Evolutionary conservation across 768 basidiomycete genomes (phyloP), one percentile per base, ranked within the genome.

Genomic region (Mycena floridula): DNA sequence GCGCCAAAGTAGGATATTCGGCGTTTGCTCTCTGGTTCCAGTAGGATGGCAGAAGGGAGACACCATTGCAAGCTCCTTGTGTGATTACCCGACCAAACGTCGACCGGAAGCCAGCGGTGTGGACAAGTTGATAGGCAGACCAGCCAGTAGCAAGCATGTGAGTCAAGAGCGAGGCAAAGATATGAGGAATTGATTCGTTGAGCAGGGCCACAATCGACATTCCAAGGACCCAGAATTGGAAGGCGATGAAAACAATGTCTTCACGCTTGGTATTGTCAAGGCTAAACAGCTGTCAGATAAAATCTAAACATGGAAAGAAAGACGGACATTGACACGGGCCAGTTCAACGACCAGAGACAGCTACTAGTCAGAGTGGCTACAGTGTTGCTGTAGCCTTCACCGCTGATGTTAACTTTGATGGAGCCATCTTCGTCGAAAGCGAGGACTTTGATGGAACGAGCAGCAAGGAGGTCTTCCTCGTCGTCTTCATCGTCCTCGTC

Each of bases 141-240:
- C 88, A 91, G 11, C 66, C 75, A 4, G 87, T 88, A 3, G 81
- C 82, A 51, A 84, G 64, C 42, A 86, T 52, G 54, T 89, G 88
- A 0, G 87, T 89, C 37, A 85, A 59, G 49, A 88, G 68, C 13
- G 84, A 76, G 0, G 87, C 87, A 35, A 85, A 71, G 61, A 81
- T 80, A 49, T 89, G 88, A 2, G 88, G 88, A 48, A 89, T 85
- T 3, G 85, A 88, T 63, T 89, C 86, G 59, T 89, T 88, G 46
- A 76, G 56, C 24, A 76, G 57, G 16, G 47, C 27, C 8, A 49
- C 40, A 28, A 46, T 2, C 21, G 40, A 53, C 62, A 51, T 42
- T 56, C 61, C 42, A 24, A 48, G 37, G n/a, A 30, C 79, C 87
- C 88, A 90, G 44, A 86, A 64, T 52, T 89, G 85, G 65, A 89